Evolutionary conservation across 495 filamentous ascomycete genomes (phyloP), one percentile per base, ranked within the genome.

Genomic region (Echria macrotheca): DNA sequence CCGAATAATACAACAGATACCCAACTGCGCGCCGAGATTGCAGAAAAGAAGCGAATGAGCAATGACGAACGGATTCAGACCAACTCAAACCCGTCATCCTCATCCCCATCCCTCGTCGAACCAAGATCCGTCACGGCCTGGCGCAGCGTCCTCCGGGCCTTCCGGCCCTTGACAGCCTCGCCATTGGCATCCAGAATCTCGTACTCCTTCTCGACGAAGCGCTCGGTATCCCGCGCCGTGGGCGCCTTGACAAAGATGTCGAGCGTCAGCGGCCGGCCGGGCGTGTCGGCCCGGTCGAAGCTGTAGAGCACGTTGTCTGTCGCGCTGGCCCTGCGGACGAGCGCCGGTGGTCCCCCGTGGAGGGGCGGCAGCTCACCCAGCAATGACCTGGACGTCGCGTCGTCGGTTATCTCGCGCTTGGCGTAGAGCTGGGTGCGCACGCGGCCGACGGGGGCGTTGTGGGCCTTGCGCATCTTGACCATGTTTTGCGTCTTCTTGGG

Each of bases 51-150:
- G 12, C 6, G 28, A 31, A 31, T 31, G 12, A 6, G 12, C 12
- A 12, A 31, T 31, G 28, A 31, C 6, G 28, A n/a, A 15, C 19
- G 7, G 11, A 8, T 24, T 67, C 57, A 74, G 22, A 75, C 47
- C 29, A 75, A 52, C 58, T 74, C 72, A 32, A 75, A 75, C 32
- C 69, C 72, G 7, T 72, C 70, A 19, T 72, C 69, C 46, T 72
- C 70, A 5, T 49, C 39, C 1, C 15, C 24, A 2, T 23, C 42
- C 17, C 15, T 9, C 17, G 11, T 17, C 7, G 26, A 10, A 2
- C 22, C 42, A n/a, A n/a, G n/a, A n/a, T n/a, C n/a, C n/a, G n/a
- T n/a, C n/a, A n/a, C n/a, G 5, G 43, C 29, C 0, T 64, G 59
- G 10, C 69, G 61, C 14, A 71, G 55, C 37, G 61, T 58, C 44